Base-by-base conservation (phyloP, 208 protist species). In the Leishmania aethiopica region DNA sequence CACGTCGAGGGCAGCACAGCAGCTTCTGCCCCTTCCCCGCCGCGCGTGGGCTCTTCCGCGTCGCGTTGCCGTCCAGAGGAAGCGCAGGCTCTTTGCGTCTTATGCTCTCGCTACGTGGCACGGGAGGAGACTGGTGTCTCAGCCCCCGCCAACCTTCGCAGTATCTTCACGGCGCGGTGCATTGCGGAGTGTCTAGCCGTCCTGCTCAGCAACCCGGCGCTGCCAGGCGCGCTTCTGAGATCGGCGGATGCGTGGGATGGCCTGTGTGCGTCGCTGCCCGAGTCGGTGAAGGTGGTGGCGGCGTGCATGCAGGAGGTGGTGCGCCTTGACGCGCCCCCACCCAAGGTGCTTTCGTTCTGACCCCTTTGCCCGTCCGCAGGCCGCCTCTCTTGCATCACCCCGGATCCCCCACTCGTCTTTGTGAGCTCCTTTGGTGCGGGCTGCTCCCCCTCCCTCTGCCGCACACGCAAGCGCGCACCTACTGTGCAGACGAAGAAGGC, bases 341-440 rank as follows among this genome's bases (percentile, higher is more conserved):
- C 73, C 10, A 84, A 82, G 51, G 84, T 88, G 84, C 66, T 81
- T 72, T 42, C n/a, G 25, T 88, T 85, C 59, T 78, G 60, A 86
- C 6, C 32, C 10, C 28, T 28, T 62, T 28, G 62, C 15, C 45
- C 25, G 28, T 25, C 25, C 67, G 51, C 11, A 7, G 7, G 70
- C n/a, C 8, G 28, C 45, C 25, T 55, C 42, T 1, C 25, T 28
- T 74, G 40, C 35, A 47, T 13, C 25, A 37, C 37, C 35, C 2
- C 67, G 40, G 40, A 37, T 72, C 32, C 42, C 42, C 35, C 49
- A 32, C 8, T 47, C 13, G 25, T 70, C 35, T 35, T 49, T 49
- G 67, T 32, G 59, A 64, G 59, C 8, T 64, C 28, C 10, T 4
- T 10, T 13, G 25, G 59, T 13, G 28, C 59, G 2, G 8, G 28